These are phyloP conservation scores for Ogataea henricii DNA, from an alignment of 805 yeast species.

Conservation along the genomic window DNA sequence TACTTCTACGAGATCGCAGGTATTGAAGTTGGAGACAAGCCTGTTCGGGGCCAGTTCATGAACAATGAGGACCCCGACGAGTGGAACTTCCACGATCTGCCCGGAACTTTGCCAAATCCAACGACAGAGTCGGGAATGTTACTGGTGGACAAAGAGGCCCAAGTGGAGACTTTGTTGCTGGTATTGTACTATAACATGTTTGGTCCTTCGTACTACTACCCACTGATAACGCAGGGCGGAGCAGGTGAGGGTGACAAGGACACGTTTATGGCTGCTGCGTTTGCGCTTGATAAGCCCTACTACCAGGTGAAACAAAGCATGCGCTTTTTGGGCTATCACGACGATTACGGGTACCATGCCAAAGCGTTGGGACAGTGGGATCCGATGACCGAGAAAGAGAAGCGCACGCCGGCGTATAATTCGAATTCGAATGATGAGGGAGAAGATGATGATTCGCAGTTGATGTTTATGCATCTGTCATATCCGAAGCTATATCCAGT, in stretches of 20 bases:
- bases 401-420: background rate
- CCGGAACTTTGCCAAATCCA: constrained; percentile 66
- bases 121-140: constrained; percentile 72
- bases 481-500: constrained; percentile 53
- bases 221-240: constrained; percentile 66
- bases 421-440: constrained; percentile 35
- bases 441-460: constrained; percentile 23
- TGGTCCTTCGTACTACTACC: constrained; percentile 68
- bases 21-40: constrained; percentile 38
- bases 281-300: constrained; percentile 32
- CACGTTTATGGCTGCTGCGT: constrained; percentile 71
- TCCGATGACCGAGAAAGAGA: constrained; percentile 41
- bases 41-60: constrained; percentile 36
- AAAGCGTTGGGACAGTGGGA: constrained; percentile 47
- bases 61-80: constrained; percentile 23
- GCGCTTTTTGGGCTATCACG: constrained; percentile 52
- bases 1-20: constrained; percentile 56
- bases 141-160: constrained; percentile 57
- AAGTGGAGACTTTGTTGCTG: constrained; percentile 54
- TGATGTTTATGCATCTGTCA: constrained; percentile 58
- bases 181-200: constrained; percentile 63
- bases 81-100: constrained; percentile 58
- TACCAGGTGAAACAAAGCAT: constrained; percentile 56
- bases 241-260: constrained; percentile 84
- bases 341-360: constrained; percentile 37